Percentiles rank a stretch among this genome's conserved stretches.
Conservation (phyloP, 148 eudicot genomes). For the Vaccinium corymbosum region DNA sequence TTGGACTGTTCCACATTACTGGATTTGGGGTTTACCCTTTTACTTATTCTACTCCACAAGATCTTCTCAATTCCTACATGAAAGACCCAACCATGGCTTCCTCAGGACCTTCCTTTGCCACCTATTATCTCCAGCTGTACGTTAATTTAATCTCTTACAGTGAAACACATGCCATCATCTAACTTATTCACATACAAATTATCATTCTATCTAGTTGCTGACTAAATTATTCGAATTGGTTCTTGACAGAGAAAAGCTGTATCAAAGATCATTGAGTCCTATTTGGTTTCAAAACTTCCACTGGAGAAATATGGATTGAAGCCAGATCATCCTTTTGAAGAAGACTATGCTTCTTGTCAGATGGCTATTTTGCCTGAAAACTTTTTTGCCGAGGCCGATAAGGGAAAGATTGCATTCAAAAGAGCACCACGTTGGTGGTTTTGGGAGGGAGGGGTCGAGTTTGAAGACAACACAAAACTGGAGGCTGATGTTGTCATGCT, state of each 20-base stretch:
- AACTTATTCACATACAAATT: background rate
- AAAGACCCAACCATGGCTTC: constrained; percentile 68
- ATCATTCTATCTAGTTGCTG: background rate
- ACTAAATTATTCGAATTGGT: background rate
- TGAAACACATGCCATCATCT: background rate
- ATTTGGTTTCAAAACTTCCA: constrained; percentile 70
- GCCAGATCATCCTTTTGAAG: constrained; percentile 84
- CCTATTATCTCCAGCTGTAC: constrained; percentile 56
- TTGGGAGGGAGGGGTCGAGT: constrained; percentile 69
- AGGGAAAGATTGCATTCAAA: constrained; percentile 65
- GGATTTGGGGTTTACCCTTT: constrained; percentile 91
- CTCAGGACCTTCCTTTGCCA: constrained; percentile 47
- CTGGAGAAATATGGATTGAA: constrained; percentile 63
- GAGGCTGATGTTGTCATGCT: constrained; percentile 78
- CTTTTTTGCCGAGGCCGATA: constrained; percentile 71
- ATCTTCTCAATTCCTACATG: constrained; percentile 77
- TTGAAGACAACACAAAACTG: constrained; percentile 58
- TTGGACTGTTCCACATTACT: constrained; percentile 94
- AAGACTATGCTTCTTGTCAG: constrained; percentile 94
- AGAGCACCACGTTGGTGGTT: constrained; percentile 68
- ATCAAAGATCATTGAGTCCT: constrained; percentile 69
- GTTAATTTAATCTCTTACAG: background rate
- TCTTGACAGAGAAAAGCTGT: constrained; percentile 43
- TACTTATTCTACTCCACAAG: constrained; percentile 94
- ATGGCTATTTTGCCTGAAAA: constrained; percentile 92